Conservation (phyloP, 2,329 filamentous ascomycete genomes). For the Pestalotiopsis fici region DNA sequence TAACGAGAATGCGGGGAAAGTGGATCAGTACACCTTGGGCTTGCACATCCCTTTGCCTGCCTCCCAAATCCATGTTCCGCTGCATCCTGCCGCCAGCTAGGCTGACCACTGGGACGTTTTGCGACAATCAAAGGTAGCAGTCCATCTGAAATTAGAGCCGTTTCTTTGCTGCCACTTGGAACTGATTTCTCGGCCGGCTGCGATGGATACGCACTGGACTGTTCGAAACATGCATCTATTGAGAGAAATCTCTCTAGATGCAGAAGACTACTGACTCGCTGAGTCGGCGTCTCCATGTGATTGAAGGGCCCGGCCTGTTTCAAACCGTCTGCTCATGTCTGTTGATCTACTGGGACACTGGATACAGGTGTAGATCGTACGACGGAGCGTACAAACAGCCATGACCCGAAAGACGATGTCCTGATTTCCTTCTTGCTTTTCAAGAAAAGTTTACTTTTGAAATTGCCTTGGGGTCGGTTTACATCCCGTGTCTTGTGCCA, state of each 20-base stretch:
- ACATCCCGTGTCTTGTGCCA: background rate
- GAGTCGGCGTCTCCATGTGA: background rate
- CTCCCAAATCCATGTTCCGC: background rate
- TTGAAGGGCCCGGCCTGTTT: background rate
- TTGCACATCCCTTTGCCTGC: too few relatives aligned
- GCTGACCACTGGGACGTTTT: too few relatives aligned
- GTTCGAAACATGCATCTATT: too few relatives aligned
- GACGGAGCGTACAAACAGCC: background rate
- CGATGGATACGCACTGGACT: too few relatives aligned
- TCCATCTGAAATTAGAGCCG: too few relatives aligned
- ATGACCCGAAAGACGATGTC: background rate
- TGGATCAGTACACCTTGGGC: background rate
- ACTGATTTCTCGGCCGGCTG: too few relatives aligned
- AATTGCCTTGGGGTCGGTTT: background rate
- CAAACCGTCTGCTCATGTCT: background rate
- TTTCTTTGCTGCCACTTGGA: too few relatives aligned
- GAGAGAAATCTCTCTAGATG: background rate
- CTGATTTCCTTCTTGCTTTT: background rate
- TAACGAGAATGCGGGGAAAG: slow-evolving; percentile 3
- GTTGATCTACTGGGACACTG: background rate
- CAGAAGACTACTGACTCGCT: background rate
- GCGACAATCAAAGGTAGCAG: too few relatives aligned
- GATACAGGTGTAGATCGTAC: background rate
- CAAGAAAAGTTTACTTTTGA: background rate
- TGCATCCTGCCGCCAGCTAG: background rate